phyloP scores from a whole-genome alignment of 106 monocot species.

The Platanthera zijinensis region DNA sequence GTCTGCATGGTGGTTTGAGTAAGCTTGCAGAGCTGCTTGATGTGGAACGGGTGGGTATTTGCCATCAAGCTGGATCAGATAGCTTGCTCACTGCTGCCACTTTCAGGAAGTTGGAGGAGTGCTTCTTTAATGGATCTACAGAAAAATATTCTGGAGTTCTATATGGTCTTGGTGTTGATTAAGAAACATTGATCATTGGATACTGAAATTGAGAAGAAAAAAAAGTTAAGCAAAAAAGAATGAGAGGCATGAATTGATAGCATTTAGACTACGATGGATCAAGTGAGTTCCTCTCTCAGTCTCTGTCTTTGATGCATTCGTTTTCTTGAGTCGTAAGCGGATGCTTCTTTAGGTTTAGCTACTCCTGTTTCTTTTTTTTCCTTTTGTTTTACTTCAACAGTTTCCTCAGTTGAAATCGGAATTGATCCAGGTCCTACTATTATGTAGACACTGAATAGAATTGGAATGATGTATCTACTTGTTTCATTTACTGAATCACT shows the following conservation, averaged over 20 bases:
- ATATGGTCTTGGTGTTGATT: conserved; percentile 19
- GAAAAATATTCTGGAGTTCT: conserved; percentile 18
- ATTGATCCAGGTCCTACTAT: neutral
- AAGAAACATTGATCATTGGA: neutral
- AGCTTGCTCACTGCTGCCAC: conserved; percentile 15
- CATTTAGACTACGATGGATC: neutral
- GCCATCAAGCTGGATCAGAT: conserved; percentile 18
- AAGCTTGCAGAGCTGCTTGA: conserved; percentile 18
- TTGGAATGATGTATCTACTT: neutral
- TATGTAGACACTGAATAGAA: neutral
- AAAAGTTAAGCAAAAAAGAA: neutral
- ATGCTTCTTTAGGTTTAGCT: neutral
- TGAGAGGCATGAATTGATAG: neutral
- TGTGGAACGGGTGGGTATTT: conserved; percentile 16
- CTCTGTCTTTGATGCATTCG: neutral
- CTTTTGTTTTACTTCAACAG: neutral
- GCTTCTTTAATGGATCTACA: conserved; percentile 17
- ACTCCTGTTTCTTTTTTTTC: neutral
- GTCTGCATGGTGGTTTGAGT: conserved; percentile 16
- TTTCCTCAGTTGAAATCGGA: neutral
- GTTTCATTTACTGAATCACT: neutral
- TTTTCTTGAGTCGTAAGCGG: neutral
- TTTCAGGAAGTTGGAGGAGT: conserved; percentile 15
- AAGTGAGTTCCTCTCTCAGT: neutral
- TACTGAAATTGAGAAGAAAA: neutral